Base-by-base conservation (phyloP, 176 grass and related monocot species). In the Pontederia paniculata region DNA sequence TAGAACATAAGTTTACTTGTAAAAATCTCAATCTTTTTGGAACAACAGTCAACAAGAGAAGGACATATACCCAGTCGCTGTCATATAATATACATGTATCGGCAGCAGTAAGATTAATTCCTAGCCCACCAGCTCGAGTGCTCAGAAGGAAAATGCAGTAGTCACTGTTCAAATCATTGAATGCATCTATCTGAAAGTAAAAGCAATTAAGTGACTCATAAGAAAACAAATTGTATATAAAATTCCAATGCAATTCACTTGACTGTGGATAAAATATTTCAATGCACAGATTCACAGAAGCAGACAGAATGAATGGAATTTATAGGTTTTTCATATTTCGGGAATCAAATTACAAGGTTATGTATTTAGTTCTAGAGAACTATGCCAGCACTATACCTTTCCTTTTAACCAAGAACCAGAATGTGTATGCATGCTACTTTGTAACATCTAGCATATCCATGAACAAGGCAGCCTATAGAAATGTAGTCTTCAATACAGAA, bases 1-100 rank as follows among this genome's bases (percentile, higher is more conserved):
- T 57, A 25, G 44, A 51, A 71, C 58, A 49, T 66, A 17, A 75
- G 62, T 65, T 59, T 37, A 37, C 28, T 37, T 2, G 3, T 6
- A 5, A 6, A 6, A 2, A 37, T 37, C 28, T 37, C 28, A 37
- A 37, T 37, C 28, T 5, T 37, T 37, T 37, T 37, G 28, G 28
- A 2, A 37, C 28, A 37, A 37, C 7, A 37, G 17, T 2, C n/a
- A n/a, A 42, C 20, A n/a, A 4, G 52, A 25, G 25, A 60, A 21
- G 1, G n/a, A n/a, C n/a, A 48, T 41, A 45, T 85, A 89, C 84
- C 90, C 90, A 89, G 47, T 89, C 90, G 76, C 81, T 89, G 42
- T 96, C 85, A 80, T 96, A 96, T 17, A 96, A 76, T 57, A 89
- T 96, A 65, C 90, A 89, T 4, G 91, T 88, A 74, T 97, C 86